These are phyloP conservation scores for Xylaria sp. DNA, from an alignment of 2,329 filamentous ascomycete genomes.

Conservation along the genomic window DNA sequence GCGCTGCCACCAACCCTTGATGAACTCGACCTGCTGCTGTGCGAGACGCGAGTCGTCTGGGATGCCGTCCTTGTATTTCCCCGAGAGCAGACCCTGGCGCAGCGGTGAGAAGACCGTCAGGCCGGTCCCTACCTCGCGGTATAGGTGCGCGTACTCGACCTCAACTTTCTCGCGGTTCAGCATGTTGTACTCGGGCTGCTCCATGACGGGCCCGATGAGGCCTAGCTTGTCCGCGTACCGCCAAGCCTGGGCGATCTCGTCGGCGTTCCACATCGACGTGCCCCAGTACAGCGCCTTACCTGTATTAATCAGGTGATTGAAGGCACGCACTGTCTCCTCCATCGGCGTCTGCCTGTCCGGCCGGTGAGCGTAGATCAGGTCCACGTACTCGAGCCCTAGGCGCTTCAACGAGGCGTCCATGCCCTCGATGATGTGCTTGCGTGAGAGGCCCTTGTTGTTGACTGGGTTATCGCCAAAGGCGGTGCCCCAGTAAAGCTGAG, in stretches of 20 bases:
- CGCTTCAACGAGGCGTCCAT: slow-evolving; percentile 68
- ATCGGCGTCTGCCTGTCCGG: slow-evolving; percentile 75
- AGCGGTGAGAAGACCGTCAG: slow-evolving; percentile 72
- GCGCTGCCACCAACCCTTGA: slow-evolving; percentile 62
- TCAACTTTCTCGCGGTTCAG: slow-evolving; percentile 71
- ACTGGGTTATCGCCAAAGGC: slow-evolving; percentile 69
- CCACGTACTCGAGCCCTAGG: slow-evolving; percentile 69
- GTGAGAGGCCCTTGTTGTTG: slow-evolving; percentile 74
- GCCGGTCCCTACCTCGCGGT: slow-evolving; percentile 68
- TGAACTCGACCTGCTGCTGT: slow-evolving; percentile 65
- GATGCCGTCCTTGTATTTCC: slow-evolving; percentile 74
- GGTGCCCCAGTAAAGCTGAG: slow-evolving; percentile 71
- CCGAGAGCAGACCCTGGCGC: slow-evolving; percentile 68
- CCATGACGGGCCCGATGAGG: slow-evolving; percentile 71
- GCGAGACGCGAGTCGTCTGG: slow-evolving; percentile 51
- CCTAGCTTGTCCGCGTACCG: slow-evolving; percentile 68
- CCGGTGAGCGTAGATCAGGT: slow-evolving; percentile 75
- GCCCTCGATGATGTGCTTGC: slow-evolving; percentile 77
- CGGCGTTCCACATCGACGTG: slow-evolving; percentile 73
- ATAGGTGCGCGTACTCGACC: slow-evolving; percentile 68
- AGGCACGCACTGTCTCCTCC: slow-evolving; percentile 75
- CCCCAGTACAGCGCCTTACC: slow-evolving; percentile 79
- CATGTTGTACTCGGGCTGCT: slow-evolving; percentile 75
- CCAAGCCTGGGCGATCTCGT: slow-evolving; percentile 72
- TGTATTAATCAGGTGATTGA: slow-evolving; percentile 74